These are phyloP conservation scores for Drechslerella dactyloides DNA, from an alignment of 2,329 filamentous ascomycete genomes.

Conservation along the genomic window DNA sequence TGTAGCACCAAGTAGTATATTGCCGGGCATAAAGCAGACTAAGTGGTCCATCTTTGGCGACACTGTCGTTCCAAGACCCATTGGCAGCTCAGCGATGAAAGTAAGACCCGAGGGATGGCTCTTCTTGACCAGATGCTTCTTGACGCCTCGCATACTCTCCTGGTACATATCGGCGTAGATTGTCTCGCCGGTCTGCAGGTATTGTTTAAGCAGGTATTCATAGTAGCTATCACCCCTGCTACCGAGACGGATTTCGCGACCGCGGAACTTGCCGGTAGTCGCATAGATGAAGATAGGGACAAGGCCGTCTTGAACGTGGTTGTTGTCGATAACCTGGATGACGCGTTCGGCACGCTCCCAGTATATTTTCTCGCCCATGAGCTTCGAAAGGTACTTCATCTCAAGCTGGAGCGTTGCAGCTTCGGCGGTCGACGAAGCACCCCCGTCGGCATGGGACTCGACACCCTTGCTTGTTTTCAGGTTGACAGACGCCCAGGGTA, in stretches of 20 bases:
- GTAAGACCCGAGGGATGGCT: conserved; percentile 79
- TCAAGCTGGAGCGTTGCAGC: conserved; percentile 91
- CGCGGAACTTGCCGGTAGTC: conserved; percentile 76
- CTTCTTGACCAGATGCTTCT: conserved; percentile 91
- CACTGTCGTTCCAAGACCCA: conserved; percentile 69
- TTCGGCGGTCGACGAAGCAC: conserved; percentile 92
- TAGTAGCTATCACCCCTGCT: conserved; percentile 98
- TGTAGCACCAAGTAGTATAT: conserved; percentile 86
- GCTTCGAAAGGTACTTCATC: conserved; percentile 93
- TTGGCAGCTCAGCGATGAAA: conserved; percentile 84
- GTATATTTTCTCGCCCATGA: conserved; percentile 89
- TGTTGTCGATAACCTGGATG: conserved; percentile 87
- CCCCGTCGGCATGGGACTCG: conserved; percentile 79
- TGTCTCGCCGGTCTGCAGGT: conserved; percentile 85
- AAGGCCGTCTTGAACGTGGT: conserved; percentile 78
- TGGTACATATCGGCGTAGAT: conserved; percentile 94
- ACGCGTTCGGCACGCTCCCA: conserved; percentile 92
- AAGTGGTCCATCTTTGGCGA: conserved; percentile 97
- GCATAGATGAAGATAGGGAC: conserved; percentile 91
- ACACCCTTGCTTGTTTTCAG: conserved; percentile 77
- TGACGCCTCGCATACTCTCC: conserved; percentile 80
- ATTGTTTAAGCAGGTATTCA: conserved; percentile 98
- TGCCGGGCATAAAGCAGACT: conserved; percentile 96
- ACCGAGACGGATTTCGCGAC: conserved; percentile 85
- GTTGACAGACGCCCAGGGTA: conserved; percentile 91